Evolutionary conservation across 73 alveolate genomes (phyloP).

Genomic region (Paramecium sexaurelia): DNA sequence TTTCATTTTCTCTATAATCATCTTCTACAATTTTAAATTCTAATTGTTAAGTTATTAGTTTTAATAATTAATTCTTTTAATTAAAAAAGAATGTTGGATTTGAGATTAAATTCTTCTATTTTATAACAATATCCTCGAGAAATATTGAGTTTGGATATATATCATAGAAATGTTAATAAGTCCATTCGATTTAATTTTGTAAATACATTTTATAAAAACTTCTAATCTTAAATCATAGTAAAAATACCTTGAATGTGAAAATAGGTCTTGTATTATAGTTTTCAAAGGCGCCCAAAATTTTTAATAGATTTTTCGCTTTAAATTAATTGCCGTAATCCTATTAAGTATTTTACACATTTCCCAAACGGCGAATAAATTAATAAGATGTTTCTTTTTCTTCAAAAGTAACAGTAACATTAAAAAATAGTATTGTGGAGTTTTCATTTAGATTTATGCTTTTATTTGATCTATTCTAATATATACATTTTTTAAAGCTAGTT

Average conservation of each 20-base stretch:
- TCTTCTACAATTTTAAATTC: background rate
- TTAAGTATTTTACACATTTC: background rate
- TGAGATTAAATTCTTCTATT: background rate
- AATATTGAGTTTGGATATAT: background rate
- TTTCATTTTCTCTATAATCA: background rate
- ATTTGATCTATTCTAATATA: background rate
- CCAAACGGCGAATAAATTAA: background rate
- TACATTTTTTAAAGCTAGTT: background rate
- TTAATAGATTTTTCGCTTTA: background rate
- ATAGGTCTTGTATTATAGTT: background rate
- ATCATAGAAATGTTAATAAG: background rate
- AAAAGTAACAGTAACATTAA: background rate
- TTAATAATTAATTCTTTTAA: background rate
- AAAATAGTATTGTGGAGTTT: background rate
- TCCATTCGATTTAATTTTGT: background rate
- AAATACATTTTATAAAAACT: background rate
- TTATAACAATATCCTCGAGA: background rate
- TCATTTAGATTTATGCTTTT: background rate
- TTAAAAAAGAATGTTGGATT: background rate
- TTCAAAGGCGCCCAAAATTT: background rate
- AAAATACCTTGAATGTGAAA: background rate
- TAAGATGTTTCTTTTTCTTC: background rate
- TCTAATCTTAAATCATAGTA: background rate
- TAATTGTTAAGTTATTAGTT: background rate
- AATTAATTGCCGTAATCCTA: background rate